Evolutionary conservation across 768 basidiomycete species (phyloP).

Genomic region (Boletus insuetus): DNA sequence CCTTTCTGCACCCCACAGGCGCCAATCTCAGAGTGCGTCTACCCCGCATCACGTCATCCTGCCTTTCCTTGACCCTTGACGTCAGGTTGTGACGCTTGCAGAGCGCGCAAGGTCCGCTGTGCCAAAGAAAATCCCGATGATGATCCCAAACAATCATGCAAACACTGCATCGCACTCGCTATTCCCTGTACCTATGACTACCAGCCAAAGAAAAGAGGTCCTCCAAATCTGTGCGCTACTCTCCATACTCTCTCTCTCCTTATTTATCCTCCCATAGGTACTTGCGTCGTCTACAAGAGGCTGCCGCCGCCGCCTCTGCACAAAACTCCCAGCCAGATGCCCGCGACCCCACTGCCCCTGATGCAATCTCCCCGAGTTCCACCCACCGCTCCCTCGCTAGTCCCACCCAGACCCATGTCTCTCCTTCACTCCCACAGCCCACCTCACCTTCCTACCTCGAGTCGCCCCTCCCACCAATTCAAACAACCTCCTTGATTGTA

Average conservation of each 20-base stretch:
- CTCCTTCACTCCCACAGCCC: slow-evolving; percentile 36
- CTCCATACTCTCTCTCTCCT: background rate
- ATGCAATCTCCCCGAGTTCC: slow-evolving; percentile 47
- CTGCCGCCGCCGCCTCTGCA: slow-evolving; percentile 50
- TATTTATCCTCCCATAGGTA: slow-evolving; percentile 45
- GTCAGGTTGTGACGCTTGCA: slow-evolving; percentile 81
- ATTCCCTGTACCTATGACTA: slow-evolving; percentile 90
- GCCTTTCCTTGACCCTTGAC: slow-evolving; percentile 21
- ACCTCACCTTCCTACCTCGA: slow-evolving; percentile 47
- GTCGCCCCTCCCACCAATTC: slow-evolving; percentile 41
- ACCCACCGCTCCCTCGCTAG: slow-evolving; percentile 38
- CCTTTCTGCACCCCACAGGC: slow-evolving; percentile 43
- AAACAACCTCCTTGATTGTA: slow-evolving; percentile 39
- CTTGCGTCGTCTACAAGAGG: slow-evolving; percentile 76
- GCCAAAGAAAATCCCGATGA: slow-evolving; percentile 78
- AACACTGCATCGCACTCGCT: slow-evolving; percentile 79
- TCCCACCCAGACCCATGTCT: slow-evolving; percentile 46
- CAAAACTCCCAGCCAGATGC: slow-evolving; percentile 32
- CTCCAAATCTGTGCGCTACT: slow-evolving; percentile 76
- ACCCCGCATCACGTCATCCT: slow-evolving; percentile 24
- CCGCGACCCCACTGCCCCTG: slow-evolving; percentile 36
- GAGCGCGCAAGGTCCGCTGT: slow-evolving; percentile 84
- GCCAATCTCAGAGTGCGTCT: slow-evolving; percentile 77
- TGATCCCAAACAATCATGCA: slow-evolving; percentile 77
- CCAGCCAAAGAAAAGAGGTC: slow-evolving; percentile 90